A percentile compares a stretch with the other conserved stretches of the same genome.
phyloP scores from a whole-genome alignment of 768 basidiomycete genomes.

The Dacryopinax primogenitus region DNA sequence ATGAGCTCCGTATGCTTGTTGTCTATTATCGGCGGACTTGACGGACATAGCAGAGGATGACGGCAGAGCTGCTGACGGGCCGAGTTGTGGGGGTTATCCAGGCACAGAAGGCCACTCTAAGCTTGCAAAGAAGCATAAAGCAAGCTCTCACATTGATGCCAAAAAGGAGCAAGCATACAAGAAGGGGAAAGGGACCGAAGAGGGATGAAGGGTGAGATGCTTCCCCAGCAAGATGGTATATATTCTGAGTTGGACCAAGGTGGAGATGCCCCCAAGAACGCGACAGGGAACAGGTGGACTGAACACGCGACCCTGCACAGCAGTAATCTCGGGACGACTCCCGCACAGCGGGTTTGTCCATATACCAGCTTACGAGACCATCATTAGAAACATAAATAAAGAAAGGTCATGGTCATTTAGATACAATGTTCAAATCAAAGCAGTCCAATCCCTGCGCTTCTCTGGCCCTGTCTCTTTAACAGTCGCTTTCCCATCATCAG shows the following conservation, averaged over 20 bases:
- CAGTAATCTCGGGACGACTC: no score
- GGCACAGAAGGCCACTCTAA: background rate
- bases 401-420: background rate
- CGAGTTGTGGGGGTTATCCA: no score
- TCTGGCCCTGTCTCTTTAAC: background rate
- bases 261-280: background rate
- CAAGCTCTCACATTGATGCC: background rate
- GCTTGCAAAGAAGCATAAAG: background rate
- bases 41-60: background rate
- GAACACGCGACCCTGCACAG: conserved; percentile 7
- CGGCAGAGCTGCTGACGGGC: no score
- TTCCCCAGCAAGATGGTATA: conserved; percentile 7
- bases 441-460: background rate
- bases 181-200: background rate
- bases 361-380: no score
- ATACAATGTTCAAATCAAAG: background rate
- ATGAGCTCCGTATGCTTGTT: background rate
- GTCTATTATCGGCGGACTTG: background rate
- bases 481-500: background rate
- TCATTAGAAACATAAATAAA: background rate
- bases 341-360: no score
- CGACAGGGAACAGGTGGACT: background rate
- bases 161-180: background rate
- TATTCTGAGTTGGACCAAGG: background rate
- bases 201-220: background rate